Evolutionary conservation across 495 filamentous ascomycete genomes (phyloP).

Genomic region (Penicillium mononematosum): DNA sequence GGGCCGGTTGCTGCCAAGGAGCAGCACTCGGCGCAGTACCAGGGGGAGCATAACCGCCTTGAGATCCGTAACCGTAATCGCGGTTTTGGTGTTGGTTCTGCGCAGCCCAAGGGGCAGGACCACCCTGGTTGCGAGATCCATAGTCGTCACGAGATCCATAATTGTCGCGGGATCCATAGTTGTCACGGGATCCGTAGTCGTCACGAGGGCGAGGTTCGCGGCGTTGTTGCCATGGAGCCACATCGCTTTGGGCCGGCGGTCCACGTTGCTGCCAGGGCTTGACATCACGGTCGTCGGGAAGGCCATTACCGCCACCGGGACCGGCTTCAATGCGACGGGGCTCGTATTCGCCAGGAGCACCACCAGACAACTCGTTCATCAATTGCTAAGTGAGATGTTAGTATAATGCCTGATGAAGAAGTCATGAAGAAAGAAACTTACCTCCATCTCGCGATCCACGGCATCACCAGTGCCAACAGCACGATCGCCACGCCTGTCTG

Average conservation of each 20-base stretch:
- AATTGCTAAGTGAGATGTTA: conserved; percentile 68
- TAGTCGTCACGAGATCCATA: conserved; percentile 19
- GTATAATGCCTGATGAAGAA: conserved; percentile 12
- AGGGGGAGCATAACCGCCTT: conserved; percentile 32
- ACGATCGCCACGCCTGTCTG: conserved; percentile 48
- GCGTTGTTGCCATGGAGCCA: conserved; percentile 71
- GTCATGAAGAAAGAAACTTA: conserved; percentile 44
- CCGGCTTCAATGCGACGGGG: conserved; percentile 87
- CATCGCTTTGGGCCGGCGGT: conserved; percentile 67
- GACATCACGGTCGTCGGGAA: conserved; percentile 54
- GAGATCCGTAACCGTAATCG: conserved; percentile 42
- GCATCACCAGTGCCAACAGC: conserved; percentile 77
- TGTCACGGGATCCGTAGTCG: conserved; percentile 54
- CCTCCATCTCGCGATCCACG: conserved; percentile 92
- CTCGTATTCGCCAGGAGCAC: conserved; percentile 59
- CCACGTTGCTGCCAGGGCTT: conserved; percentile 92
- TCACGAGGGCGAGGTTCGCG: conserved; percentile 55
- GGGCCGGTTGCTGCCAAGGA: conserved; percentile 67
- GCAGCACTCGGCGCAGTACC: conserved; percentile 39
- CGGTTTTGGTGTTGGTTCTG: conserved; percentile 22
- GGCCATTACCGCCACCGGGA: conserved; percentile 51
- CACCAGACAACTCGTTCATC: conserved; percentile 93
- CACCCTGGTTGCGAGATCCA: conserved; percentile 29
- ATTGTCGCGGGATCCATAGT: conserved; percentile 41
- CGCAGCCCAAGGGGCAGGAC: conserved; percentile 48